phyloP scores from a whole-genome alignment of 2,329 filamentous ascomycete species.

The Penicillium sp. region DNA sequence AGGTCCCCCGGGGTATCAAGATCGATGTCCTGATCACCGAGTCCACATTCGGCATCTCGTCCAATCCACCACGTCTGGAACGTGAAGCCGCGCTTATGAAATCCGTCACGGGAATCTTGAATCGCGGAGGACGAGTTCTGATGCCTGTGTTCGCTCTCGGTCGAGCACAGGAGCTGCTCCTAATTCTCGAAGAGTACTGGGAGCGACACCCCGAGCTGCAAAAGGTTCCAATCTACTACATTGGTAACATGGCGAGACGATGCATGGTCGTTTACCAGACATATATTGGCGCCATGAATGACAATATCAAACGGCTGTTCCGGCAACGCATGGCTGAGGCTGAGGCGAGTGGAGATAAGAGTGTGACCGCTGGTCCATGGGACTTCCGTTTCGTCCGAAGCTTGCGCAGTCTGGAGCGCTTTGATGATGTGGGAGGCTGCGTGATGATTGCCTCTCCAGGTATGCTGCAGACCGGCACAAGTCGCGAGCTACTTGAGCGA shows the following conservation, averaged over 20 bases:
- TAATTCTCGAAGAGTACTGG: slow-evolving; percentile 98
- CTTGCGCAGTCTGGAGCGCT: slow-evolving; percentile 89
- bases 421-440: slow-evolving; percentile 93
- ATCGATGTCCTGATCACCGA: slow-evolving; percentile 97
- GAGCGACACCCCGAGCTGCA: slow-evolving; percentile 85
- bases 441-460: slow-evolving; percentile 97
- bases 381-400: slow-evolving; percentile 95
- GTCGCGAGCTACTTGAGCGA: slow-evolving; percentile 86
- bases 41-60: slow-evolving; percentile 94
- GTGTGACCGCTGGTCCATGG: slow-evolving; percentile 75
- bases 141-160: slow-evolving; percentile 97
- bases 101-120: slow-evolving; percentile 86
- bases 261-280: slow-evolving; percentile 99
- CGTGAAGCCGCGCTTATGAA: slow-evolving; percentile 95
- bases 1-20: slow-evolving; percentile 86
- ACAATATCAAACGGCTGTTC: slow-evolving; percentile 97
- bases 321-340: slow-evolving; percentile 89
- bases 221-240: slow-evolving; percentile 95
- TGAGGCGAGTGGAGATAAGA: slow-evolving; percentile 81
- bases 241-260: slow-evolving; percentile 89
- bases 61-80: slow-evolving; percentile 87
- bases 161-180: slow-evolving; percentile 86
- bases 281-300: slow-evolving; percentile 98
- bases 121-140: slow-evolving; percentile 87
- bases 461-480: slow-evolving; percentile 98